A percentile compares a stretch with the other conserved stretches of the same genome.
phyloP scores from a whole-genome alignment of 768 basidiomycete genomes.

The Lactifluus subvellereus region DNA sequence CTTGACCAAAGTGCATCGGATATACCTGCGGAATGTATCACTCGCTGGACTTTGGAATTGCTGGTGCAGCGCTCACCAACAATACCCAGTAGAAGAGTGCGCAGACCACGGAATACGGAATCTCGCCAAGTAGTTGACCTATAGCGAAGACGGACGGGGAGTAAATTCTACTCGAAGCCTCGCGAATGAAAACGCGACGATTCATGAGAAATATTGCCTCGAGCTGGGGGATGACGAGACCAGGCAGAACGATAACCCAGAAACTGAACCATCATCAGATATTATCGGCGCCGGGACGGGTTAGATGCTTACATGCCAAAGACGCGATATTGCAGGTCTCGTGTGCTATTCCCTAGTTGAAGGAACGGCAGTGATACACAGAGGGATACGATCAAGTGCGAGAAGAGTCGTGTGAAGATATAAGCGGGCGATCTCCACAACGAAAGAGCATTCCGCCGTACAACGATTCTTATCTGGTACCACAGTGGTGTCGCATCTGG shows the following conservation, averaged over 20 bases:
- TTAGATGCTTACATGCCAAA: slow-evolving; percentile 53
- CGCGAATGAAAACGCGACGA: slow-evolving; percentile 42
- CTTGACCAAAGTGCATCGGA: slow-evolving; percentile 65
- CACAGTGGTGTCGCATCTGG: slow-evolving; percentile 50
- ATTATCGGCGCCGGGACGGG: neutral
- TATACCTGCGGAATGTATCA: slow-evolving; percentile 37
- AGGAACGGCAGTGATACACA: slow-evolving; percentile 77
- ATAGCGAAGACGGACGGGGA: slow-evolving; percentile 81
- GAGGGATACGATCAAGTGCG: slow-evolving; percentile 63
- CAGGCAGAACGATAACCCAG: slow-evolving; percentile 62
- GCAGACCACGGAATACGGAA: slow-evolving; percentile 71
- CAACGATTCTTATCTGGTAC: slow-evolving; percentile 68
- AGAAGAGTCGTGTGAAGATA: slow-evolving; percentile 76
- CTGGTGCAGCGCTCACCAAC: slow-evolving; percentile 41
- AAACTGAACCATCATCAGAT: slow-evolving; percentile 32
- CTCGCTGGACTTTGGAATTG: neutral
- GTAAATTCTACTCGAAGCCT: slow-evolving; percentile 83
- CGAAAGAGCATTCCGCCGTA: slow-evolving; percentile 60
- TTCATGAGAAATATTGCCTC: slow-evolving; percentile 81
- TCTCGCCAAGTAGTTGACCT: slow-evolving; percentile 75
- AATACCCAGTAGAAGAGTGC: slow-evolving; percentile 72
- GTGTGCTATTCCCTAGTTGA: slow-evolving; percentile 55
- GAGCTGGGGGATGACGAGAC: slow-evolving; percentile 77
- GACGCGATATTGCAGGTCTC: slow-evolving; percentile 74
- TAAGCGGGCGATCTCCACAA: slow-evolving; percentile 86